Conservation (phyloP, 495 filamentous ascomycete species). For the Penicillium manginii region DNA sequence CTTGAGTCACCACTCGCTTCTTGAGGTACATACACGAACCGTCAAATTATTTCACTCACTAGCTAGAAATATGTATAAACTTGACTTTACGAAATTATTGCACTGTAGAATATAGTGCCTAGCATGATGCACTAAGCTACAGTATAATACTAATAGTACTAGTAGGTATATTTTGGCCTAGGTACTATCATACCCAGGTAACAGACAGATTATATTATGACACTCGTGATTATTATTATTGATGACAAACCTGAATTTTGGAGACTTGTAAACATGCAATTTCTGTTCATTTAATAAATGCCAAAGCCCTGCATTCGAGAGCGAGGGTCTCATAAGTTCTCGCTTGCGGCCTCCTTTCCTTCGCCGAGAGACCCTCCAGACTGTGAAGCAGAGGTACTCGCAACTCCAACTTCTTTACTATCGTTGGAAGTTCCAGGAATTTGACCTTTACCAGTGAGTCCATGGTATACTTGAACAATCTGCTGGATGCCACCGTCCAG, state of each 20-base stretch:
- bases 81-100: no score
- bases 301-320: no score
- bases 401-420: neutral
- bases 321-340: neutral
- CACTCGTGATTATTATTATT: no score
- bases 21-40: slow-evolving; percentile 1
- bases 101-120: no score
- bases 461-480: slow-evolving; percentile 29
- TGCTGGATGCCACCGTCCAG: slow-evolving; percentile 39
- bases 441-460: slow-evolving; percentile 3
- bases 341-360: neutral
- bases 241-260: no score
- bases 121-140: no score
- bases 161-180: no score
- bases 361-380: slow-evolving; percentile 22
- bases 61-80: neutral
- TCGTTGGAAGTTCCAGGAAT: neutral
- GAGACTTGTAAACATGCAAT: no score
- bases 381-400: slow-evolving; percentile 12
- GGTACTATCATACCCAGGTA: no score
- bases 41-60: neutral
- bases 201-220: no score
- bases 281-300: no score
- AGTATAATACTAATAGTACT: no score
- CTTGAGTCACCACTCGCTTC: slow-evolving; percentile 9